A percentile compares a stretch with the other conserved stretches of the same genome.
These are phyloP conservation scores for Juglanconis sp. DNA, from an alignment of 2,329 filamentous ascomycete species.

Conservation along the genomic window DNA sequence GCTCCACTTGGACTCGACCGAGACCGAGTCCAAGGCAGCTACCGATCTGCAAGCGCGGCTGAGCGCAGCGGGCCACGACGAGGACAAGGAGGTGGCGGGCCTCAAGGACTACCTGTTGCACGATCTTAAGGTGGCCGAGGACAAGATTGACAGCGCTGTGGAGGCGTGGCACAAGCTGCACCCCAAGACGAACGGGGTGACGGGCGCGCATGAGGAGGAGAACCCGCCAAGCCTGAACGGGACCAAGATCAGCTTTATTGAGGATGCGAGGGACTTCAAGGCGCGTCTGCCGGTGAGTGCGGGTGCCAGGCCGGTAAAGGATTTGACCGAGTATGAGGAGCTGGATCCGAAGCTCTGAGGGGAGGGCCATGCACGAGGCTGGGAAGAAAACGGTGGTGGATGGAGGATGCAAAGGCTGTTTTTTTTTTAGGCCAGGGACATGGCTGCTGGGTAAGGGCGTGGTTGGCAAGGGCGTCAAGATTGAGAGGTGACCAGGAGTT, in stretches of 20 bases:
- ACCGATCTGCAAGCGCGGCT: slow-evolving; percentile 33
- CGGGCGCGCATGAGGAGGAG: slow-evolving; percentile 28
- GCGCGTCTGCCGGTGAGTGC: slow-evolving; percentile 68
- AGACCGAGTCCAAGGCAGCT: slow-evolving; percentile 28
- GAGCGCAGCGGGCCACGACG: slow-evolving; percentile 37
- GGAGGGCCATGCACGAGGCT: background rate
- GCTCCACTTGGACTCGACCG: slow-evolving; percentile 31
- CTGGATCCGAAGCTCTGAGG: slow-evolving; percentile 71
- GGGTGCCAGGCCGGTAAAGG: slow-evolving; percentile 69
- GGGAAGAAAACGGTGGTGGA: no score
- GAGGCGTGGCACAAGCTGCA: slow-evolving; percentile 34
- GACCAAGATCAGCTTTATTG: slow-evolving; percentile 61
- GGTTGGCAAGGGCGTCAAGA: background rate
- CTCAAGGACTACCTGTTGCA: slow-evolving; percentile 49
- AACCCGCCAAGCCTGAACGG: slow-evolving; percentile 41
- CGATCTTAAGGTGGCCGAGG: slow-evolving; percentile 44
- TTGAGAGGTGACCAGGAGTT: background rate
- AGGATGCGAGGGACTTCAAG: slow-evolving; percentile 79
- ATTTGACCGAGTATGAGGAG: slow-evolving; percentile 83
- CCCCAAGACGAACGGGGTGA: slow-evolving; percentile 31
- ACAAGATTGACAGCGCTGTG: slow-evolving; percentile 43
- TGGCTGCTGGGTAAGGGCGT: background rate
- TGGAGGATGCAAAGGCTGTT: background rate
- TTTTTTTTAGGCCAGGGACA: background rate
- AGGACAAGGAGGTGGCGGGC: slow-evolving; percentile 46